phyloP scores from a whole-genome alignment of 73 alveolate species.

The Tetrahymena malaccensis region DNA sequence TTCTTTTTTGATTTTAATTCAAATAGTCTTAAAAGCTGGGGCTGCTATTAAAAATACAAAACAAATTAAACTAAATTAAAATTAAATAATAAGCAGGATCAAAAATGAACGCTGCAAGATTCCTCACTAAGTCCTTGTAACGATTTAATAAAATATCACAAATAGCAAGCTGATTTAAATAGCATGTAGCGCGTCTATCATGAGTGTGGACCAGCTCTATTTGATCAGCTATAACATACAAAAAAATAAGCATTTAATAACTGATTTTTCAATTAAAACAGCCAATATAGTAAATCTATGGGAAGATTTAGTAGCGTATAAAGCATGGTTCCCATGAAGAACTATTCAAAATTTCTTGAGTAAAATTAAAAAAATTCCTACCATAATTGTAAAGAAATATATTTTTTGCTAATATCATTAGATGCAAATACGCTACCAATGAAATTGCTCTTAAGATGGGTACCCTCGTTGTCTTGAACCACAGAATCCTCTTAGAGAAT shows the following conservation, averaged over 20 bases:
- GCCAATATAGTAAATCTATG: background rate
- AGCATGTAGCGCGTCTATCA: background rate
- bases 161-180: background rate
- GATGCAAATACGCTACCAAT: background rate
- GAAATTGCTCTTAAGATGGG: background rate
- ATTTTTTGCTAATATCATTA: background rate
- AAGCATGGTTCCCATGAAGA: background rate
- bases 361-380: background rate
- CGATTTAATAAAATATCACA: background rate
- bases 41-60: background rate
- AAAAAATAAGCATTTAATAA: background rate
- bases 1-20: background rate
- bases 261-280: background rate
- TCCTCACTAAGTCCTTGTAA: background rate
- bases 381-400: background rate
- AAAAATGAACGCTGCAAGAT: background rate
- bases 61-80: background rate
- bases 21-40: background rate
- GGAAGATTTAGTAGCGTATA: background rate
- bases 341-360: background rate
- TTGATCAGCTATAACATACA: background rate
- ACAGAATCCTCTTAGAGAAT: background rate
- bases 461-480: background rate
- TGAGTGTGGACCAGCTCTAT: background rate
- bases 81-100: background rate